phyloP scores from a whole-genome alignment of 2,329 filamentous ascomycete genomes.

The Diaporthe batatas region DNA sequence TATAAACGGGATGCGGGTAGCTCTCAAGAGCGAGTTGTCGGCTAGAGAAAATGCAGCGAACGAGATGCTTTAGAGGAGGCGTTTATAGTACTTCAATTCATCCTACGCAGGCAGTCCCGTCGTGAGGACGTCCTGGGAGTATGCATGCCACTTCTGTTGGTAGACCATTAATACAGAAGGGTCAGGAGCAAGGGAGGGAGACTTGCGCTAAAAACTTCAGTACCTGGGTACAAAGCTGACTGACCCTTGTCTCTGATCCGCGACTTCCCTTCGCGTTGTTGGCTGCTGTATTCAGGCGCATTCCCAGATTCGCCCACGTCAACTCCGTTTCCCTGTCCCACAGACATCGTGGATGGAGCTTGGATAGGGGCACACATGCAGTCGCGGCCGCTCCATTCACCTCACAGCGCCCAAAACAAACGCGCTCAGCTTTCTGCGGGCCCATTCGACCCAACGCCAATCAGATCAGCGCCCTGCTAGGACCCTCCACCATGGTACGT shows the following conservation, averaged over 20 bases:
- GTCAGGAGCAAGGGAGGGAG: background rate
- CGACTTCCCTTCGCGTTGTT: slow-evolving; percentile 19
- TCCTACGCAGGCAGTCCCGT: background rate
- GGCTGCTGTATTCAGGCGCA: slow-evolving; percentile 13
- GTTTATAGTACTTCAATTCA: background rate
- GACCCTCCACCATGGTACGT: slow-evolving; percentile 41
- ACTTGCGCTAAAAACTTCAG: slow-evolving; percentile 10
- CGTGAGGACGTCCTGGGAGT: background rate
- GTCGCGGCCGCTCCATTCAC: slow-evolving; percentile 26
- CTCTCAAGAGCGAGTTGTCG: background rate
- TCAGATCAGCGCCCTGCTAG: slow-evolving; percentile 36
- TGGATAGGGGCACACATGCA: slow-evolving; percentile 15
- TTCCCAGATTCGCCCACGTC: slow-evolving; percentile 22
- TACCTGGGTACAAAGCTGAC: slow-evolving; percentile 25
- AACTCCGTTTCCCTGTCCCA: slow-evolving; percentile 19
- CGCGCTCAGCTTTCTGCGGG: slow-evolving; percentile 37
- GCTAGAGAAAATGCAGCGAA: background rate
- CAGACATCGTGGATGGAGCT: background rate
- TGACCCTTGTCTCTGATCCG: slow-evolving; percentile 21
- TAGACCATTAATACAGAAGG: background rate
- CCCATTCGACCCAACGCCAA: slow-evolving; percentile 37
- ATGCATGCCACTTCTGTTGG: background rate
- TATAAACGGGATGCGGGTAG: background rate
- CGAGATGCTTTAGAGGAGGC: background rate
- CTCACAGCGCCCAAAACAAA: slow-evolving; percentile 35